A percentile compares a stretch with the other conserved stretches of the same genome.
Evolutionary conservation across 495 filamentous ascomycete species (phyloP).

Genomic region (Rhypophila decipiens): DNA sequence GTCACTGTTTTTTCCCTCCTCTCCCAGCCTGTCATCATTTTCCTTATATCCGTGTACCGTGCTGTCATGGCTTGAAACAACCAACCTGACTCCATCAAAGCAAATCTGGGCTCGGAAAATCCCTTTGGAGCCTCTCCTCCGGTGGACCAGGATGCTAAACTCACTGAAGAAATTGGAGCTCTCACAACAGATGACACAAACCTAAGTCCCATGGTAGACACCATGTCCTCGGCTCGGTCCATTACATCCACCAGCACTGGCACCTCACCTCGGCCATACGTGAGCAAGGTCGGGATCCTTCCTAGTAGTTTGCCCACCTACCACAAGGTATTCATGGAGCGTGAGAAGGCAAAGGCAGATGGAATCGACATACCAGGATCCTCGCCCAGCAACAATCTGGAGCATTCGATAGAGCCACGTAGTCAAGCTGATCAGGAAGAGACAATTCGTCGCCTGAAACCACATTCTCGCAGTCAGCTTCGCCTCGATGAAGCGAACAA

Average conservation of each 20-base stretch:
- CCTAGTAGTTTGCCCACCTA: constrained; percentile 85
- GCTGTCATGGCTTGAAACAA: not conserved
- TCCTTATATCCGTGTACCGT: not conserved
- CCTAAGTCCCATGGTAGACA: constrained; percentile 28
- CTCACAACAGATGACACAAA: constrained; percentile 8
- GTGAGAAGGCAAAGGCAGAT: constrained; percentile 45
- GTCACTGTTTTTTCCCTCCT: not conserved
- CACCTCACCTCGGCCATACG: constrained; percentile 45
- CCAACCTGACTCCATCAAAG: constrained; percentile 14
- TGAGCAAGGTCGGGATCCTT: constrained; percentile 81
- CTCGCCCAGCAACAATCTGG: constrained; percentile 30
- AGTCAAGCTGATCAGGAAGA: constrained; percentile 70
- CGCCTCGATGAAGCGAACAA: constrained; percentile 56
- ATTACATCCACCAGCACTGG: constrained; percentile 37
- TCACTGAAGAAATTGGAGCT: constrained; percentile 12
- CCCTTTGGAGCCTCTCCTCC: constrained; percentile 33
- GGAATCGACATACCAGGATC: constrained; percentile 30
- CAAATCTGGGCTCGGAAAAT: constrained; percentile 26
- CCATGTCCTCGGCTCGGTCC: constrained; percentile 38
- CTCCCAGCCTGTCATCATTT: not conserved
- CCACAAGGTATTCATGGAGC: constrained; percentile 82
- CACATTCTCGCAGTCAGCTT: constrained; percentile 58
- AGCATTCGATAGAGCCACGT: constrained; percentile 45
- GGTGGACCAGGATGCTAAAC: constrained; percentile 19
- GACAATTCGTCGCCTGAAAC: constrained; percentile 68